Evolutionary conservation across 2,329 filamentous ascomycete species (phyloP).

Genomic region (Beauveria sp.): DNA sequence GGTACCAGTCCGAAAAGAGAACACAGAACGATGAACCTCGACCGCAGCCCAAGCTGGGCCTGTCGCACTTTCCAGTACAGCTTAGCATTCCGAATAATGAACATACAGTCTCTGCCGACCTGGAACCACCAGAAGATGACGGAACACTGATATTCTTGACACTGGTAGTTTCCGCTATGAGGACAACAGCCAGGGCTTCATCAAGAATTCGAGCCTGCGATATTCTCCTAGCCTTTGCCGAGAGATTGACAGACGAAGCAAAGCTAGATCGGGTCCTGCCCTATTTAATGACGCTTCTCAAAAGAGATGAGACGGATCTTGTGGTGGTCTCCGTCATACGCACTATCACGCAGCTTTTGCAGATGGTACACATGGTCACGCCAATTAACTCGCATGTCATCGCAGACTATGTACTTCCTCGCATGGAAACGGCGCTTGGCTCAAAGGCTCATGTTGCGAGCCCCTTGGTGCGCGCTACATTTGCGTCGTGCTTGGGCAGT

Average conservation of each 20-base stretch:
- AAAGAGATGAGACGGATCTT: slow-evolving; percentile 69
- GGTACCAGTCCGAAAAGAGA: slow-evolving; percentile 52
- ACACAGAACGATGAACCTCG: slow-evolving; percentile 21
- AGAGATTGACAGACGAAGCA: slow-evolving; percentile 86
- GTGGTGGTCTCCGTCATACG: slow-evolving; percentile 81
- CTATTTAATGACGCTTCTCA: slow-evolving; percentile 73
- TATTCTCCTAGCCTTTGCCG: slow-evolving; percentile 82
- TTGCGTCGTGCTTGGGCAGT: slow-evolving; percentile 85
- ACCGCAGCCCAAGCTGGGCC: slow-evolving; percentile 36
- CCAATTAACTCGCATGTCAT: slow-evolving; percentile 64
- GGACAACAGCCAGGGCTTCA: slow-evolving; percentile 83
- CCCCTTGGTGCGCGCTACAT: slow-evolving; percentile 75
- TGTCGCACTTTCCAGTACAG: slow-evolving; percentile 68
- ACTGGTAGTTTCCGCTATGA: slow-evolving; percentile 77
- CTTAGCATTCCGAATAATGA: slow-evolving; percentile 83
- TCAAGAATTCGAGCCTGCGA: slow-evolving; percentile 86
- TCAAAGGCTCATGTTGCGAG: slow-evolving; percentile 42
- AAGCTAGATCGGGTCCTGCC: slow-evolving; percentile 90
- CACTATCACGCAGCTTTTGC: slow-evolving; percentile 80
- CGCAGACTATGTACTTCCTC: slow-evolving; percentile 59
- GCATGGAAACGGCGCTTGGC: slow-evolving; percentile 48
- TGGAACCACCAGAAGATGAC: slow-evolving; percentile 65
- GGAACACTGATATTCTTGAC: slow-evolving; percentile 90
- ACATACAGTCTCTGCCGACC: slow-evolving; percentile 54
- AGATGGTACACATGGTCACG: slow-evolving; percentile 82